Percentiles rank a stretch among this genome's conserved stretches.
Evolutionary conservation across 305 asterid genomes (phyloP).

Genomic region (Rubia peregrina): DNA sequence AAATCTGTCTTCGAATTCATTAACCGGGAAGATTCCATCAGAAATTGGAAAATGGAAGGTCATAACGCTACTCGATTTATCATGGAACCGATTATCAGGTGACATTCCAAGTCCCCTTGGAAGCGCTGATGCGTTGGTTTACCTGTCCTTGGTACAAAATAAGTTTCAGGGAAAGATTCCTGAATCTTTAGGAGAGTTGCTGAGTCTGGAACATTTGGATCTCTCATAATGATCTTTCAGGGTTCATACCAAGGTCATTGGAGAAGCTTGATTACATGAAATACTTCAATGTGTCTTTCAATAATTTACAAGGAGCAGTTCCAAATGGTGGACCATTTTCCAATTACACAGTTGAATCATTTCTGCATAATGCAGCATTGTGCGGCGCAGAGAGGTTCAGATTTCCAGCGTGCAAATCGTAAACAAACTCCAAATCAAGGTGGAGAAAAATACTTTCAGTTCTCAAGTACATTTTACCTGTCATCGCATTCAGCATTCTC

Average conservation of each 20-base stretch:
- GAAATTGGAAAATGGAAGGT: conserved; percentile 10
- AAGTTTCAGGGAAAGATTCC: conserved; percentile 17
- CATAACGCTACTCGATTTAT: conserved; percentile 16
- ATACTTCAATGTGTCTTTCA: conserved; percentile 18
- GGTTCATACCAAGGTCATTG: conserved; percentile 17
- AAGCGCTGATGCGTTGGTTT: conserved; percentile 4
- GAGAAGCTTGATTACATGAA: conserved; percentile 14
- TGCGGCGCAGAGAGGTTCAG: conserved; percentile 14
- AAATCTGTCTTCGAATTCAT: conserved; percentile 15
- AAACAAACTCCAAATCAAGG: conserved; percentile 1
- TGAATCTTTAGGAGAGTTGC: conserved; percentile 3
- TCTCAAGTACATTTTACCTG: conserved; percentile 13
- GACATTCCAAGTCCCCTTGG: conserved; percentile 20
- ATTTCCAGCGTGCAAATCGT: conserved; percentile 12
- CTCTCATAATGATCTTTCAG: conserved; percentile 14
- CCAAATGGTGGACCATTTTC: conserved; percentile 17
- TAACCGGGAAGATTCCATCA: conserved; percentile 13
- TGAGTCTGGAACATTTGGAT: conserved; percentile 20
- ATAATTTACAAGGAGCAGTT: conserved; percentile 17
- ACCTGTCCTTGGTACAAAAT: conserved; percentile 19
- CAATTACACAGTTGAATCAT: conserved; percentile 17
- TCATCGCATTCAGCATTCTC: conserved; percentile 1
- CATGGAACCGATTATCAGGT: conserved; percentile 23
- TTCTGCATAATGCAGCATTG: conserved; percentile 17
- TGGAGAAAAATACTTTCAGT: background rate